Evolutionary conservation across 1,284 basidiomycete genomes (phyloP).

Genomic region (Vanrija sp.): DNA sequence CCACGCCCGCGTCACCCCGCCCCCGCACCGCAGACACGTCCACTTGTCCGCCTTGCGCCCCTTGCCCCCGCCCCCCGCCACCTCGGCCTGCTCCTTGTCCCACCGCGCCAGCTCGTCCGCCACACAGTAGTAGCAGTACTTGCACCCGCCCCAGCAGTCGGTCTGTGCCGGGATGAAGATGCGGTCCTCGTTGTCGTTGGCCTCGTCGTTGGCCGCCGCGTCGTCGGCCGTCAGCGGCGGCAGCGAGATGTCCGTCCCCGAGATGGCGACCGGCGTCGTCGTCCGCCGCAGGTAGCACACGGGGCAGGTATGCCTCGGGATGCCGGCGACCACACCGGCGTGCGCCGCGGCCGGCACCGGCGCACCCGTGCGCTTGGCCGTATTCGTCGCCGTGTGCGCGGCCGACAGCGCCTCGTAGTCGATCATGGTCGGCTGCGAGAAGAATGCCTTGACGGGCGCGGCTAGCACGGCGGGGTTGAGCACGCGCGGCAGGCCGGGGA

Average conservation of each 20-base stretch:
- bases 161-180: constrained; percentile 45
- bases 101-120: constrained; percentile 61
- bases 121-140: constrained; percentile 84
- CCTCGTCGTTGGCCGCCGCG: constrained; percentile 8
- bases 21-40: constrained; percentile 74
- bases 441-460: constrained; percentile 20
- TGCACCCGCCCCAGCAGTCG: constrained; percentile 59
- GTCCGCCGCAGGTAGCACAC: constrained; percentile 47
- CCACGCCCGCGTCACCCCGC: constrained; percentile 33
- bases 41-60: constrained; percentile 49
- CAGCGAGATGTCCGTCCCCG: constrained; percentile 18
- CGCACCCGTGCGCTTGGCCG: constrained; percentile 6
- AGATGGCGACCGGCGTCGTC: constrained; percentile 25
- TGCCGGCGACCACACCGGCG: constrained; percentile 38
- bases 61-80: constrained; percentile 2
- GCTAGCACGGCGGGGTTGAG: constrained; percentile 57
- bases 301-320: constrained; percentile 47
- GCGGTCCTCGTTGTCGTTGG: constrained; percentile 27
- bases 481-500: constrained; percentile 56
- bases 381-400: constrained; percentile 7
- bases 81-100: constrained; percentile 44
- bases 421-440: constrained; percentile 24
- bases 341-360: constrained; percentile 17
- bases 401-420: constrained; percentile 25
- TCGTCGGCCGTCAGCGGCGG: constrained; percentile 5